A percentile compares a stretch with the other conserved stretches of the same genome.
Conservation (phyloP, 495 filamentous ascomycete species). For the Penicillium ochrochloron region DNA sequence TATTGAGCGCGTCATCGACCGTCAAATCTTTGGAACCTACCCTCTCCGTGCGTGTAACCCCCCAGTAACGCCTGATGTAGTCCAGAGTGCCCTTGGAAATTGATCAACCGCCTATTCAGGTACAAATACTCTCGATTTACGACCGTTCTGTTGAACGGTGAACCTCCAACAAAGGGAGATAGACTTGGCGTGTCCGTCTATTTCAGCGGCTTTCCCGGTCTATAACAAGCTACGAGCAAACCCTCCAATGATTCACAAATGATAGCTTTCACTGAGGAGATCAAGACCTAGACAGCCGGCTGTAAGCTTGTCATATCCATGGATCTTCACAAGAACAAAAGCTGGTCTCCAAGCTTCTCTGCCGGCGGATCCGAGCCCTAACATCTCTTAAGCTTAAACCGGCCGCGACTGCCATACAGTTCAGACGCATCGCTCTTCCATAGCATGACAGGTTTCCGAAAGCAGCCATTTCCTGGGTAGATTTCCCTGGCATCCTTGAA, state of each 20-base stretch:
- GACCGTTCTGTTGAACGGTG: too few relatives aligned
- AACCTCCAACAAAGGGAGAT: too few relatives aligned
- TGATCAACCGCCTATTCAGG: too few relatives aligned
- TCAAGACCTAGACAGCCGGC: background rate
- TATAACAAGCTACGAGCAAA: background rate
- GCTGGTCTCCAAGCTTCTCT: background rate
- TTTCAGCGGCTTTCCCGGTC: background rate
- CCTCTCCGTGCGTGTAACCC: slow-evolving; percentile 21
- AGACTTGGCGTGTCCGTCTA: background rate
- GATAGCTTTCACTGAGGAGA: background rate
- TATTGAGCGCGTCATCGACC: slow-evolving; percentile 38
- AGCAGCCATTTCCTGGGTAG: slow-evolving; percentile 11
- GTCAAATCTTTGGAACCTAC: background rate
- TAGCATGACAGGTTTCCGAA: slow-evolving; percentile 22
- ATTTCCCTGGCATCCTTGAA: slow-evolving; percentile 19
- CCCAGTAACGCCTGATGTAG: slow-evolving; percentile 4
- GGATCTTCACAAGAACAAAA: slow-evolving; percentile 4
- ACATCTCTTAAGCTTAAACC: slow-evolving; percentile 7
- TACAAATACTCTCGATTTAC: background rate
- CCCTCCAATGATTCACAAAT: background rate
- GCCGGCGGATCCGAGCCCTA: slow-evolving; percentile 24
- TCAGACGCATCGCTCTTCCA: background rate
- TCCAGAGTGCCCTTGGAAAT: too few relatives aligned
- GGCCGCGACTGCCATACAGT: background rate
- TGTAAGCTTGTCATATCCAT: background rate